Base-by-base conservation (phyloP, 163 green algal genomes). In the Chloroidium sp. region DNA sequence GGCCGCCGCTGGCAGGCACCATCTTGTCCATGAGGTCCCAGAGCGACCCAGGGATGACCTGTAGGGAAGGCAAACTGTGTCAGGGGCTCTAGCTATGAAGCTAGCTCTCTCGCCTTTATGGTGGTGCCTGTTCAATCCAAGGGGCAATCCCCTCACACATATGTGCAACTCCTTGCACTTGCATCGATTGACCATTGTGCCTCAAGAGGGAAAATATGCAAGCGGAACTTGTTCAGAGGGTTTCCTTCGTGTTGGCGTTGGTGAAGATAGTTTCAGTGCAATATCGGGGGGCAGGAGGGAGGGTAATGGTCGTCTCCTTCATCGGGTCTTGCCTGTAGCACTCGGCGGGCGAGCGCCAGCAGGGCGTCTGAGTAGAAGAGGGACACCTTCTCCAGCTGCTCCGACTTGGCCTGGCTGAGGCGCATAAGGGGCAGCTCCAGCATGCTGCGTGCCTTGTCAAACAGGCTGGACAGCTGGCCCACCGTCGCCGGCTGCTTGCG, bases 381-480 rank as follows among this genome's bases (percentile, higher is more conserved):
- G 0, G 69, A 62, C 57, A 69, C 62, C 13, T 62, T 10, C 1
- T 67, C 10, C 58, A 79, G 36, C 8, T 58, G 77, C 4, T 77
- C 68, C 1, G 60, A 59, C 12, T 57, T n/a, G 0, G 81, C 81
- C 81, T 85, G 81, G 62, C 72, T n/a, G 62, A 82, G 36, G 12
- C 77, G 81, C 74, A 82, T 72, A 72, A 85, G 81, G 10, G 81
- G 77, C 2, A 77, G 62, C 58, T 82, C 81, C 81, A 82, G 74
- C 72, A 69, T 57, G 69, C 57, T 58, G 3, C 72, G 62, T 62
- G 80, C 14, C 74, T 85, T 85, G 3, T 68, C 3, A 10, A 82
- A 72, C 81, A 85, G 69, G 74, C 72, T 76, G 3, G 62, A 62
- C 74, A 85, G 72, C 72, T 77, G 77, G 36, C 62, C 59, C 62